A percentile compares a stretch with the other conserved stretches of the same genome.
phyloP scores from a whole-genome alignment of 306 rosid species.

The Medicago arabica region DNA sequence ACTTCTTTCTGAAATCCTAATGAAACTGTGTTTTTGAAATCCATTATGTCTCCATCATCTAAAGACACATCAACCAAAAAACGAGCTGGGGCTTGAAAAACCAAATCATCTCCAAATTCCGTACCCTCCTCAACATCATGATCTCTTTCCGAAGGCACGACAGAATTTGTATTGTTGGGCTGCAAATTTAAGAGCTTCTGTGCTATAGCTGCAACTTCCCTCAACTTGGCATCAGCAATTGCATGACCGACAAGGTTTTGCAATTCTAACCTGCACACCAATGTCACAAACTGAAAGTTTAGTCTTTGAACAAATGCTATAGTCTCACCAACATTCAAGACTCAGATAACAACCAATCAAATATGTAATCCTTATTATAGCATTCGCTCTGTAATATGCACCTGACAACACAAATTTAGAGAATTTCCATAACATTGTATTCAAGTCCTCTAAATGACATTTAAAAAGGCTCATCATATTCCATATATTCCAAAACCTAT shows the following conservation, averaged over 20 bases:
- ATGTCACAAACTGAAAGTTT: slow-evolving; percentile 24
- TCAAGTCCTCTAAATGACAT: slow-evolving; percentile 19
- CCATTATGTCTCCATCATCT: slow-evolving; percentile 68
- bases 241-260: slow-evolving; percentile 68
- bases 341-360: slow-evolving; percentile 23
- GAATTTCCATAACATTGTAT: slow-evolving; percentile 29
- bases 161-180: slow-evolving; percentile 52
- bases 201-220: slow-evolving; percentile 70
- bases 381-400: slow-evolving; percentile 21
- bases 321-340: slow-evolving; percentile 36
- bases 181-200: slow-evolving; percentile 66
- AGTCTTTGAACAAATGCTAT: slow-evolving; percentile 29
- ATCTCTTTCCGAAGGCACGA: slow-evolving; percentile 42
- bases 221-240: slow-evolving; percentile 66
- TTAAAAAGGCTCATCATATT: neutral
- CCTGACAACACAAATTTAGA: slow-evolving; percentile 19
- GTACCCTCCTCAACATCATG: slow-evolving; percentile 45
- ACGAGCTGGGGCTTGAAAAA: slow-evolving; percentile 78
- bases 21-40: slow-evolving; percentile 54
- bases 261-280: slow-evolving; percentile 71
- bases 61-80: slow-evolving; percentile 79
- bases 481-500: neutral
- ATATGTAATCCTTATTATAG: slow-evolving; percentile 26
- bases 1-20: slow-evolving; percentile 53
- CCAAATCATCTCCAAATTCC: slow-evolving; percentile 90